A percentile compares a stretch with the other conserved stretches of the same genome.
Evolutionary conservation across 2,329 filamentous ascomycete species (phyloP).

Genomic region (Sclerotinia borealis): DNA sequence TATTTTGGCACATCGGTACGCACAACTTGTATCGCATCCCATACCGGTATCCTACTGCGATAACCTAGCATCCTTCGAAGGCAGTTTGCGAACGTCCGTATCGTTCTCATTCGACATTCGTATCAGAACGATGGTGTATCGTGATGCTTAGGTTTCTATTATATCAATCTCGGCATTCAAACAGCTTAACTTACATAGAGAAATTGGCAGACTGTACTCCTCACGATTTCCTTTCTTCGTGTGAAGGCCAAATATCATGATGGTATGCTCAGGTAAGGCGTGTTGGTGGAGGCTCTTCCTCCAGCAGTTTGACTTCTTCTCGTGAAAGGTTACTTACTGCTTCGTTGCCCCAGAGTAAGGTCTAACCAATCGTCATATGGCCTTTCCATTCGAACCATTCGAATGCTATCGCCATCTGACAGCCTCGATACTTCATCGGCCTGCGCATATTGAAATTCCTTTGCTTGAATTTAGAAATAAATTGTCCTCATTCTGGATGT

Average conservation of each 20-base stretch:
- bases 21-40: neutral
- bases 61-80: no score
- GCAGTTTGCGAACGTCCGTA: neutral
- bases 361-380: neutral
- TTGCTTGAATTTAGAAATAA: neutral
- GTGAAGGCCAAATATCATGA: neutral
- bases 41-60: neutral
- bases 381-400: neutral
- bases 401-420: neutral
- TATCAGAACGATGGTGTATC: neutral
- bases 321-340: neutral
- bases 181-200: neutral
- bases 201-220: neutral
- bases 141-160: neutral
- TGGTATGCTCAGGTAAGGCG: neutral
- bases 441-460: neutral
- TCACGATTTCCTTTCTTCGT: neutral
- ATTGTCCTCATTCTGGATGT: neutral
- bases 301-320: rapidly evolving
- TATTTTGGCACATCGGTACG: neutral
- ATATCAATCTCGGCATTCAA: neutral
- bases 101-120: neutral
- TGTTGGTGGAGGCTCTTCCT: neutral
- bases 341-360: neutral
- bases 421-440: neutral